A percentile compares a stretch with the other conserved stretches of the same genome.
phyloP scores from a whole-genome alignment of 192 early-diverging fungal species.

The Anaeromyces robustus region DNA sequence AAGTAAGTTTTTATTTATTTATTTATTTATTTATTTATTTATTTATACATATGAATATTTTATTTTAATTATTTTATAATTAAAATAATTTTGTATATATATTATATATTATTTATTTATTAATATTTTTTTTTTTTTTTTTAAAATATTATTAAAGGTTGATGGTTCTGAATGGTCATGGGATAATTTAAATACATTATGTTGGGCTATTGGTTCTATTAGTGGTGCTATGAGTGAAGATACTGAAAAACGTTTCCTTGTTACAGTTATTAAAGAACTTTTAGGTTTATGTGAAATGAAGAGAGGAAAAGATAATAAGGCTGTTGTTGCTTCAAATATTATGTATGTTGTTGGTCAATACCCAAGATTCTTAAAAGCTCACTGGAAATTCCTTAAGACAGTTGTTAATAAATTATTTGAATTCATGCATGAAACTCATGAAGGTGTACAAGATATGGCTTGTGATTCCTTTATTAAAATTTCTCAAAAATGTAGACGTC shows the following conservation, averaged over 20 bases:
- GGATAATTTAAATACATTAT: constrained; percentile 80
- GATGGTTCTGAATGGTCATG: constrained; percentile 96
- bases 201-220: constrained; percentile 99
- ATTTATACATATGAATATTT: no score
- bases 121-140: no score
- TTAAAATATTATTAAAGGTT: no score
- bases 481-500: constrained; percentile 88
- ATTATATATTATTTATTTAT: no score
- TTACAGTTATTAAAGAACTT: constrained; percentile 96
- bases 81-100: not conserved
- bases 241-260: constrained; percentile 90
- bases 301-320: constrained; percentile 99
- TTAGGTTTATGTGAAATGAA: constrained; percentile 90
- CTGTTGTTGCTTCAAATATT: constrained; percentile 97
- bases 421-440: constrained; percentile 99
- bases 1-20: constrained; percentile 30
- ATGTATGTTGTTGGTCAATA: constrained; percentile 99
- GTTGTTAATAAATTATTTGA: constrained; percentile 99
- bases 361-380: constrained; percentile 98
- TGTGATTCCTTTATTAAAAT: constrained; percentile 99
- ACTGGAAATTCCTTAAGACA: constrained; percentile 99
- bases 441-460: constrained; percentile 99
- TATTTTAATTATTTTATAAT: constrained; percentile 2
- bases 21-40: not conserved
- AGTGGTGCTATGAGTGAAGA: constrained; percentile 94